Evolutionary conservation across 257 asterid species (phyloP).

Genomic region (Anisodus acutangulus): DNA sequence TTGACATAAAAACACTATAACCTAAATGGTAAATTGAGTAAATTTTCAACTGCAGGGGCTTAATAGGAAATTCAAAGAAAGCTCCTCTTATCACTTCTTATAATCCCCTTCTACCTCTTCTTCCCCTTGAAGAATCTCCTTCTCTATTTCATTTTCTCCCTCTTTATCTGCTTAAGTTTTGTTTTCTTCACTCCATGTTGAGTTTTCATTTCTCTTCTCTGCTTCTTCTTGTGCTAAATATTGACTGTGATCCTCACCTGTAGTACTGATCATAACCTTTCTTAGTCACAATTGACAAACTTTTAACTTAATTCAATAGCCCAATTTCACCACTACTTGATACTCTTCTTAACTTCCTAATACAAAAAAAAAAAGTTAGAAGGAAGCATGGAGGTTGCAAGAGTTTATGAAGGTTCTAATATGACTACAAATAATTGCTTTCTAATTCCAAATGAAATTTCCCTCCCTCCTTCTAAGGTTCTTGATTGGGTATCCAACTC

Average conservation of each 20-base stretch:
- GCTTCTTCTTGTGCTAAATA: neutral
- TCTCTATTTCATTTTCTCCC: conserved; percentile 23
- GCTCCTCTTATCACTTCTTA: too few species aligned
- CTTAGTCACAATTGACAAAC: conserved; percentile 49
- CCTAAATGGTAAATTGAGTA: too few species aligned
- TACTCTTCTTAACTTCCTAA: neutral
- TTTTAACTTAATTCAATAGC: conserved; percentile 28
- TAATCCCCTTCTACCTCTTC: conserved; percentile 37
- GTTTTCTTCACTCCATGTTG: conserved; percentile 23
- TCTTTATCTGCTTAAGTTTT: neutral
- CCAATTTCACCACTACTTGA: neutral
- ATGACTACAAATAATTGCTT: conserved; percentile 34
- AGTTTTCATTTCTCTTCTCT: conserved; percentile 30
- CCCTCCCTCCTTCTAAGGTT: conserved; percentile 50
- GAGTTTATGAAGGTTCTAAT: conserved; percentile 56
- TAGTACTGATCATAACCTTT: conserved; percentile 55
- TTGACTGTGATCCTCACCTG: conserved; percentile 50
- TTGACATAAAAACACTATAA: too few species aligned
- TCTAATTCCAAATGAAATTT: conserved; percentile 54
- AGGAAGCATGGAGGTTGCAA: neutral
- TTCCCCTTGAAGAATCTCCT: conserved; percentile 33
- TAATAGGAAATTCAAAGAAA: too few species aligned
- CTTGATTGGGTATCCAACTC: conserved; percentile 67
- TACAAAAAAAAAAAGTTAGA: neutral
- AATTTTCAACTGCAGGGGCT: too few species aligned